Percentiles rank a stretch among this genome's conserved stretches.
Conservation (phyloP, 2,329 filamentous ascomycete species). For the Phialophora expanda region DNA sequence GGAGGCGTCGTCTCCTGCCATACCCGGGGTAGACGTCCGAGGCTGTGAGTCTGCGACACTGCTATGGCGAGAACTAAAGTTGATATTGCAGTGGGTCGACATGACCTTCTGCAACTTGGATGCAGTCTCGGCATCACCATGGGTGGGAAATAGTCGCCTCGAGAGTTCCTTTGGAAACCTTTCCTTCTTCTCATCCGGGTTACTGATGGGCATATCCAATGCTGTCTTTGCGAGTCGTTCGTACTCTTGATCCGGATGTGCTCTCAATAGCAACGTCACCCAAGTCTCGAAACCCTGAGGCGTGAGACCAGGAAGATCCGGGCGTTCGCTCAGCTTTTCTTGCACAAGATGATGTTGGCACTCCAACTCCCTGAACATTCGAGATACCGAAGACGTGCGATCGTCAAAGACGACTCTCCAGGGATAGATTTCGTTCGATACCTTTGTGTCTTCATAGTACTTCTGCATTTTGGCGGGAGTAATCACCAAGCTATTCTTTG, state of each 20-base stretch:
- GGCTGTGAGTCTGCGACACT: slow-evolving; percentile 44
- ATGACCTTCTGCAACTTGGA: slow-evolving; percentile 67
- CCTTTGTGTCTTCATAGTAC: slow-evolving; percentile 71
- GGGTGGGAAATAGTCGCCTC: slow-evolving; percentile 70
- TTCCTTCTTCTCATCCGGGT: slow-evolving; percentile 69
- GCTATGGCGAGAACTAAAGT: slow-evolving; percentile 47
- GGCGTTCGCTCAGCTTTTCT: slow-evolving; percentile 56
- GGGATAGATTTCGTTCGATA: slow-evolving; percentile 70
- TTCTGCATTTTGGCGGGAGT: slow-evolving; percentile 74
- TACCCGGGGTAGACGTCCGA: slow-evolving; percentile 30
- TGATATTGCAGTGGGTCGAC: slow-evolving; percentile 56
- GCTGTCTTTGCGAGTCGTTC: slow-evolving; percentile 72
- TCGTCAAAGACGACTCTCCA: slow-evolving; percentile 69
- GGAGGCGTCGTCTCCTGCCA: slow-evolving; percentile 30
- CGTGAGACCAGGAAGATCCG: slow-evolving; percentile 68
- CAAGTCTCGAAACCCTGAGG: slow-evolving; percentile 72
- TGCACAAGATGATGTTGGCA: slow-evolving; percentile 71
- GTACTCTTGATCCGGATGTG: slow-evolving; percentile 77
- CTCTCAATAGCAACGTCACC: slow-evolving; percentile 73
- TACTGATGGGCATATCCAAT: slow-evolving; percentile 71
- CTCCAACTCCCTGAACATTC: slow-evolving; percentile 61
- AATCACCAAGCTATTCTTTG: slow-evolving; percentile 71
- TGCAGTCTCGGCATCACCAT: slow-evolving; percentile 62
- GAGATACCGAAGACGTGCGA: slow-evolving; percentile 59
- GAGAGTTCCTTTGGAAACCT: slow-evolving; percentile 80